phyloP scores from a whole-genome alignment of 2,329 filamentous ascomycete genomes.

The Pyrenochaeta sp. region DNA sequence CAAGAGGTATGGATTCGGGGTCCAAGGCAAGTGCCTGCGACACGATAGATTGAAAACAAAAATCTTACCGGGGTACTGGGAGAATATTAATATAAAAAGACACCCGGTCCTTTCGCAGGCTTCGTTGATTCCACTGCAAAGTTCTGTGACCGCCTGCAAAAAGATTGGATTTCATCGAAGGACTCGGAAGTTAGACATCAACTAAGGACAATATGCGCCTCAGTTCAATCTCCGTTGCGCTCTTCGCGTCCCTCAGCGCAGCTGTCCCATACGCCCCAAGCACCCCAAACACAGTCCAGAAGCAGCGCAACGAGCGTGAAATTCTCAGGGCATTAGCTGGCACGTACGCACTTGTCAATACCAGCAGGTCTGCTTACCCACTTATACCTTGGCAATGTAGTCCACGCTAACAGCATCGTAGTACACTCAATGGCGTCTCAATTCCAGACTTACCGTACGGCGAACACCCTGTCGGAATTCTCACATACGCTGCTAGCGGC shows the following conservation, averaged over 20 bases:
- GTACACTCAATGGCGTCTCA: slow-evolving; percentile 24
- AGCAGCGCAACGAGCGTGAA: slow-evolving; percentile 1
- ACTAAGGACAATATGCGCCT: not conserved
- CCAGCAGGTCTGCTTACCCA: slow-evolving; percentile 17
- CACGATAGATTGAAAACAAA: not conserved
- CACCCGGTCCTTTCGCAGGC: too few species aligned
- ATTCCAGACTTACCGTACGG: slow-evolving; percentile 35
- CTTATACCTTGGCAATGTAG: too few species aligned
- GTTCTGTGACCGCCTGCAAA: too few species aligned
- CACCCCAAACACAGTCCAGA: not conserved
- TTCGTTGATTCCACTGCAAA: too few species aligned
- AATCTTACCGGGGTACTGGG: too few species aligned
- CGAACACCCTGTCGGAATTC: slow-evolving; percentile 29
- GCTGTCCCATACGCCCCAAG: slow-evolving; percentile 4
- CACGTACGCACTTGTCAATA: slow-evolving; percentile 37
- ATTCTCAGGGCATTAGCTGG: slow-evolving; percentile 32
- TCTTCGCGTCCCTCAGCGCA: slow-evolving; percentile 5
- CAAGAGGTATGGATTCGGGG: not conserved
- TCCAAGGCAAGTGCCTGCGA: not conserved
- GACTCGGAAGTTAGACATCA: not conserved
- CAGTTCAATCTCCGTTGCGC: not conserved
- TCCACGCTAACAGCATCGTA: slow-evolving; percentile 4
- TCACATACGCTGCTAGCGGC: slow-evolving; percentile 35
- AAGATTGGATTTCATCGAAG: too few species aligned
- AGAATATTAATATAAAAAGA: too few species aligned